Base-by-base conservation (phyloP, 768 basidiomycete genomes). In the Solioccasus polychromus region DNA sequence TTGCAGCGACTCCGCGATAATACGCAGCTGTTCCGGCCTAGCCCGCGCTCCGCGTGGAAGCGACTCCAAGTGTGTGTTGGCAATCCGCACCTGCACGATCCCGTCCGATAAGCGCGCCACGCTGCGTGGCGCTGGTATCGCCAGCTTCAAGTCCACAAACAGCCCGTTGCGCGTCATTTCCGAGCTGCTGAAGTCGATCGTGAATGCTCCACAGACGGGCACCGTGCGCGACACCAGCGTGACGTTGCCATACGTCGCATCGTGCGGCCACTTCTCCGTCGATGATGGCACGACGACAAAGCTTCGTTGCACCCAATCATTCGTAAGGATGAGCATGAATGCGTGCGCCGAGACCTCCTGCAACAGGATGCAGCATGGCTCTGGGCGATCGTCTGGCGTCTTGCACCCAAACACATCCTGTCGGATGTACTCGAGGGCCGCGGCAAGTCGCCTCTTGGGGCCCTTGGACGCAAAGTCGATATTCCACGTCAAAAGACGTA, bases 1-100 rank as follows among this genome's bases (percentile, higher is more conserved):
- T 55, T 69, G 71, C 54, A 88, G 57, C 58, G 78, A 61, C 19
- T 72, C 66, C 12, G 76, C 69, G 41, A 83, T 71, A 35, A 80
- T 63, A 29, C 64, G 62, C 54, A 88, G 50, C 66, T 89, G 86
- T 41, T 61, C 61, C 12, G 76, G 66, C 18, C 70, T 47, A 17
- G 67, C 74, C 23, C 73, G 59, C 49, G 71, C 66, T 8, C 82
- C 83, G 1, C 40, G 14, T 0, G 71, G 68, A 40, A 83, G 57
- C 10, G 84, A 85, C 64, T 90, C 88, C 39, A 90, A 69, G 57
- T 90, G 87, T 20, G 85, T 86, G 60, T 88, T 89, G 22, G 78
- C 77, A 31, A 88, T 66, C 23, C 85, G 73, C 50, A 88, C 45
- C n/a, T 72, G 69, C 41, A 74, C 70, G 22, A 69, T 63, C 38